Evolutionary conservation across 2,329 filamentous ascomycete genomes (phyloP).

Genomic region (Teratosphaeria destructans): DNA sequence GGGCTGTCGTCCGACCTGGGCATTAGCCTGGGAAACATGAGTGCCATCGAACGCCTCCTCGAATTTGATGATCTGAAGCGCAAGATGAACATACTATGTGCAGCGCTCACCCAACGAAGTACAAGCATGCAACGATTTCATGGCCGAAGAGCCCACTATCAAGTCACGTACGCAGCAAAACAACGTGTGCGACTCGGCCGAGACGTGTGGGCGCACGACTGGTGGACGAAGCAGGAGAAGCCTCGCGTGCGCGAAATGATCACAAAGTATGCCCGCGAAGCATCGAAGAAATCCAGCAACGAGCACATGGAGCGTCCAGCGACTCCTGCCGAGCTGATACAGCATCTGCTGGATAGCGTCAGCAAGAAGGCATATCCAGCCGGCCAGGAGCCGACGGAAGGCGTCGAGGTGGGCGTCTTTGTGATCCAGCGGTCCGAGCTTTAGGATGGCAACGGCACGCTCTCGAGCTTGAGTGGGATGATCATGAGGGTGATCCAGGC

Average conservation of each 20-base stretch:
- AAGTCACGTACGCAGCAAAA: constrained; percentile 41
- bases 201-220: constrained; percentile 47
- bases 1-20: constrained; percentile 48
- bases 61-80: constrained; percentile 37
- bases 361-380: constrained; percentile 38
- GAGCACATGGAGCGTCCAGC: constrained; percentile 23
- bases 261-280: constrained; percentile 34
- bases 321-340: constrained; percentile 43
- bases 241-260: constrained; percentile 45
- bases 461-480: neutral
- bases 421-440: constrained; percentile 28
- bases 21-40: constrained; percentile 43
- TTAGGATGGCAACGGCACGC: neutral
- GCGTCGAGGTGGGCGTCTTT: constrained; percentile 39
- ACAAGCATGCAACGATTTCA: constrained; percentile 22
- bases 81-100: constrained; percentile 16
- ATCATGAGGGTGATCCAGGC: neutral
- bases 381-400: constrained; percentile 33
- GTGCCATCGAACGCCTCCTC: constrained; percentile 43
- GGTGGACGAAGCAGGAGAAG: constrained; percentile 57
- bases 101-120: constrained; percentile 15
- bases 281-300: constrained; percentile 29
- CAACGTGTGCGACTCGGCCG: constrained; percentile 42
- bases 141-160: constrained; percentile 22
- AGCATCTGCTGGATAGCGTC: constrained; percentile 51